Conservation (phyloP, 2,329 filamentous ascomycete genomes). For the Colletotrichum sp. region DNA sequence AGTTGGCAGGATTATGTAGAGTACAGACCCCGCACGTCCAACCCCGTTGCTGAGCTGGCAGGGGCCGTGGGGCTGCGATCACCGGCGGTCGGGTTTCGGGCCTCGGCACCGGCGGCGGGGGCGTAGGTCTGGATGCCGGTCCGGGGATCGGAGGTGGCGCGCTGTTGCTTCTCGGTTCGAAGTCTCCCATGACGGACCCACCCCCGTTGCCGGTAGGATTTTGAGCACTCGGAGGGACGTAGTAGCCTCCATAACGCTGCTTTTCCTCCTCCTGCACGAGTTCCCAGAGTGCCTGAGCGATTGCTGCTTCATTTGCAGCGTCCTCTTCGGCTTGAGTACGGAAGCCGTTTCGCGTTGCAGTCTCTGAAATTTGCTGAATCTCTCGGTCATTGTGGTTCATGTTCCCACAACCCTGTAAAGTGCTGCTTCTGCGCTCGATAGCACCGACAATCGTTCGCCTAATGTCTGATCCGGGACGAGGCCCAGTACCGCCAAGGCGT, state of each 20-base stretch:
- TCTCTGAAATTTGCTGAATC: constrained; percentile 67
- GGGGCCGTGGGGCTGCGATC: background rate
- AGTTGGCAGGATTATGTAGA: constrained; percentile 57
- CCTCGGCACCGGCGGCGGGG: constrained; percentile 25
- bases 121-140: constrained; percentile 10
- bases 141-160: constrained; percentile 5
- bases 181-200: constrained; percentile 33
- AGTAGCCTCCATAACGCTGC: constrained; percentile 57
- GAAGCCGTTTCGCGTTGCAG: constrained; percentile 75
- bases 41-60: constrained; percentile 23
- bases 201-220: constrained; percentile 54
- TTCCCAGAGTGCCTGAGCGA: constrained; percentile 85
- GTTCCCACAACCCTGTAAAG: constrained; percentile 77
- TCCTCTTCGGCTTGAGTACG: constrained; percentile 86
- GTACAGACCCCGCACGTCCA: constrained; percentile 66
- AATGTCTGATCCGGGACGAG: constrained; percentile 67
- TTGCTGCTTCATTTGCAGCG: constrained; percentile 85
- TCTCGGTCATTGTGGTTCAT: constrained; percentile 70
- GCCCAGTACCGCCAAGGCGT: constrained; percentile 69
- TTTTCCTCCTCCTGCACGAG: constrained; percentile 81
- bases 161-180: constrained; percentile 7
- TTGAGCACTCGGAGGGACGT: constrained; percentile 53
- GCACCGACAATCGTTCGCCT: constrained; percentile 75
- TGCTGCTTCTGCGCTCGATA: constrained; percentile 69
- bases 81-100: constrained; percentile 3